A percentile compares a stretch with the other conserved stretches of the same genome.
Evolutionary conservation across 2,329 filamentous ascomycete genomes (phyloP).

Genomic region (Ophiostoma piceae): DNA sequence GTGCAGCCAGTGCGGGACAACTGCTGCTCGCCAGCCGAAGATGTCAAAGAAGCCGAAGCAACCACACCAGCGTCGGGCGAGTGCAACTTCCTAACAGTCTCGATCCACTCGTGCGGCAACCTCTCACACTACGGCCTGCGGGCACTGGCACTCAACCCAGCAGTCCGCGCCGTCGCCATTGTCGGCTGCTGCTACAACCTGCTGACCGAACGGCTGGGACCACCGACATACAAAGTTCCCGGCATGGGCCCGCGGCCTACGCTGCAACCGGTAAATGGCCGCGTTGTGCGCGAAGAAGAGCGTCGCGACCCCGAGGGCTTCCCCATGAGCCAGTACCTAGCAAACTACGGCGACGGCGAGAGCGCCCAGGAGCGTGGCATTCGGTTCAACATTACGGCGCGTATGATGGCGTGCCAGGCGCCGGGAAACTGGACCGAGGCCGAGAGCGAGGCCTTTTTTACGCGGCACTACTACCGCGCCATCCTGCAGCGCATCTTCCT

Average conservation of each 20-base stretch:
- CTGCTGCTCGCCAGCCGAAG: neutral
- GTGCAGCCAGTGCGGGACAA: slow-evolving; percentile 49
- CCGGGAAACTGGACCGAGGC: slow-evolving; percentile 81
- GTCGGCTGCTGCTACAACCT: slow-evolving; percentile 99
- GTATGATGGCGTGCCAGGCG: slow-evolving; percentile 97
- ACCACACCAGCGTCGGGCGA: neutral
- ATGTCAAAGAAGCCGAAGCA: neutral
- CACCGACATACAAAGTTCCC: slow-evolving; percentile 79
- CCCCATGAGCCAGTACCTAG: slow-evolving; percentile 75
- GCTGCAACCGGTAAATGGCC: slow-evolving; percentile 60
- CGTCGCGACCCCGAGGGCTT: slow-evolving; percentile 87
- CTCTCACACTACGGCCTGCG: slow-evolving; percentile 91
- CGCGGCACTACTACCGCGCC: slow-evolving; percentile 85
- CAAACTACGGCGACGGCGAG: slow-evolving; percentile 38
- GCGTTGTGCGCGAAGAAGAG: slow-evolving; percentile 61
- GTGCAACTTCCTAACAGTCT: slow-evolving; percentile 71
- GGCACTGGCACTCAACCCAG: slow-evolving; percentile 76
- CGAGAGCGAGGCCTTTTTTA: slow-evolving; percentile 86
- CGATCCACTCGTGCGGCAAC: slow-evolving; percentile 95
- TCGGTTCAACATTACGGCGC: slow-evolving; percentile 86
- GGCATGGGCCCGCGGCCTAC: slow-evolving; percentile 58
- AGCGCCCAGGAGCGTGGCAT: slow-evolving; percentile 59
- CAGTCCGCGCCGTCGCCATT: slow-evolving; percentile 84
- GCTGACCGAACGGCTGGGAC: slow-evolving; percentile 80
- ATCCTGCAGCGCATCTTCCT: slow-evolving; percentile 88